Conservation (phyloP, 169 alveolate genomes). For the Babesia sp. region DNA sequence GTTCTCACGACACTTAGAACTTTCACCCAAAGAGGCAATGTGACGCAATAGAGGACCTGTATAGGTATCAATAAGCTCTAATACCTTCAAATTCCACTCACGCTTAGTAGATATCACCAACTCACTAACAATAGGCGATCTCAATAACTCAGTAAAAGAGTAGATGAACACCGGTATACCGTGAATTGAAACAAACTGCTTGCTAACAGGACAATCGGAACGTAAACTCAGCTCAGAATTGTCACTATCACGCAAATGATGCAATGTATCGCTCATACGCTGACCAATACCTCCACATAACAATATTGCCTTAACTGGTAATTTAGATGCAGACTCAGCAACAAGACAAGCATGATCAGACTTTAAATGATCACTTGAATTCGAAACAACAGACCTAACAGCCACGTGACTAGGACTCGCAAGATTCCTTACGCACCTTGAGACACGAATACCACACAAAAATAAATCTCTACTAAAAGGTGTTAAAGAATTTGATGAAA, state of each 20-base stretch:
- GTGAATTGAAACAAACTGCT: slow-evolving; percentile 48
- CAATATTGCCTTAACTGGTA: slow-evolving; percentile 33
- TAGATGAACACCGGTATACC: slow-evolving; percentile 57
- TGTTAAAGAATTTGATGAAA: too few species aligned
- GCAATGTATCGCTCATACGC: slow-evolving; percentile 19
- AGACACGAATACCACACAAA: too few species aligned
- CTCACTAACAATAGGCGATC: slow-evolving; percentile 32
- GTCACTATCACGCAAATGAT: background rate
- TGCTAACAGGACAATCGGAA: slow-evolving; percentile 24
- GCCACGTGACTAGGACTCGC: too few species aligned
- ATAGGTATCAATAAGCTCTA: slow-evolving; percentile 18
- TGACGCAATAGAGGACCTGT: background rate
- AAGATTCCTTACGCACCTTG: too few species aligned
- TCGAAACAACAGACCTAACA: too few species aligned
- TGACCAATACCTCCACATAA: slow-evolving; percentile 60
- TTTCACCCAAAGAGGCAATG: background rate
- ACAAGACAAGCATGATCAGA: too few species aligned
- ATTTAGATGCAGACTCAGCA: background rate
- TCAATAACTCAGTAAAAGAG: slow-evolving; percentile 50
- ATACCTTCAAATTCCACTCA: slow-evolving; percentile 44
- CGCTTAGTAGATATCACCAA: slow-evolving; percentile 47
- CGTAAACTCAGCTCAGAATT: slow-evolving; percentile 8
- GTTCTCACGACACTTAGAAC: background rate
- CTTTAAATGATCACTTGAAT: too few species aligned
- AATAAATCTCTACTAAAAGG: too few species aligned